Conservation (phyloP, 1,284 basidiomycete genomes). For the Irpex lacteus region DNA sequence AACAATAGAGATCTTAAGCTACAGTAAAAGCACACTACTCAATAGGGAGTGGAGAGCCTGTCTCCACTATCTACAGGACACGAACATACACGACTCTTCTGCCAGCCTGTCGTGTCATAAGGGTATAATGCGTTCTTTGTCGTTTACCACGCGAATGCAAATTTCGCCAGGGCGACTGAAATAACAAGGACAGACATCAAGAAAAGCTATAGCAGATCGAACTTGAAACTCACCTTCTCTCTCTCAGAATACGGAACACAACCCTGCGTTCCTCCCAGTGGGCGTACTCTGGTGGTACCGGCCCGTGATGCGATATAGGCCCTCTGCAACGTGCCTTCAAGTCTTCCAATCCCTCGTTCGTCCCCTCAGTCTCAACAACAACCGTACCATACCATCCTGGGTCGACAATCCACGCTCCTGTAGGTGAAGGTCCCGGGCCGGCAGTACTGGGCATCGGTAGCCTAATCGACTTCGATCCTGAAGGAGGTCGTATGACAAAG, state of each 20-base stretch:
- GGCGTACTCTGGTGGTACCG: constrained; percentile 24
- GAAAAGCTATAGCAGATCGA: constrained; percentile 1
- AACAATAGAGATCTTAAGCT: neutral
- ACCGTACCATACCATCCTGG: constrained; percentile 77
- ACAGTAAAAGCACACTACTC: neutral
- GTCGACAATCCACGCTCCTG: constrained; percentile 55
- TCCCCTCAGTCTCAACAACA: constrained; percentile 79
- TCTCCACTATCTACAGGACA: neutral
- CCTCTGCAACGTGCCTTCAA: constrained; percentile 69
- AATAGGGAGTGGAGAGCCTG: neutral
- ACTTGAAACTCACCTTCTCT: constrained; percentile 58
- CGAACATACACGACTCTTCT: neutral
- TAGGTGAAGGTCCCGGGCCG: constrained; percentile 26
- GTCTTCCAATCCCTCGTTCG: constrained; percentile 78
- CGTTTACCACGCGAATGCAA: constrained; percentile 68
- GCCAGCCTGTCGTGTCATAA: constrained; percentile 5
- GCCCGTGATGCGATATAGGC: constrained; percentile 47
- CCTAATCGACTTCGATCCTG: constrained; percentile 24
- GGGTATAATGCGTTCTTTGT: constrained; percentile 52
- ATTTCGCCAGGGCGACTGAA: constrained; percentile 76
- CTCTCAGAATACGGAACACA: constrained; percentile 71
- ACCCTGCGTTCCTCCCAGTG: constrained; percentile 47
- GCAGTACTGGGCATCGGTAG: constrained; percentile 25
- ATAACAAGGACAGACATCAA: constrained; percentile 8
- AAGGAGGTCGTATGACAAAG: constrained; percentile 55